A percentile compares a stretch with the other conserved stretches of the same genome.
Evolutionary conservation across 129 eudicot species (phyloP).

Genomic region (Artemisia annua): DNA sequence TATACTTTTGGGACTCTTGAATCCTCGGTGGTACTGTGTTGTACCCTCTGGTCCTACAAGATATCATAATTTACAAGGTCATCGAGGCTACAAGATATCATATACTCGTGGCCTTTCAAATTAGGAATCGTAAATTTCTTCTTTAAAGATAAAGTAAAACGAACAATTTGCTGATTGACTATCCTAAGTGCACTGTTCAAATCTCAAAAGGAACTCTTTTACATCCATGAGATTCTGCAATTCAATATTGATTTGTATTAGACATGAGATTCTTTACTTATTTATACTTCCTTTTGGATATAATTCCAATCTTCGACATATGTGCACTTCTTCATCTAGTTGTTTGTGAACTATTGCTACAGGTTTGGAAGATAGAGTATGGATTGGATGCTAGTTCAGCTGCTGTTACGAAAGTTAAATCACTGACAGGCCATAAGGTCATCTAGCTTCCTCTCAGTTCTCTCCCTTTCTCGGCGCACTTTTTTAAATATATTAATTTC

Average conservation of each 20-base stretch:
- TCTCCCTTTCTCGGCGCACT: background rate
- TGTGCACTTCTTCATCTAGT: background rate
- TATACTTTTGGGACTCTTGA: background rate
- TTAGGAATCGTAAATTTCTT: background rate
- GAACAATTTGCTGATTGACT: background rate
- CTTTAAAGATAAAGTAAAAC: background rate
- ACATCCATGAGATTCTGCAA: background rate
- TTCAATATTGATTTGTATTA: background rate
- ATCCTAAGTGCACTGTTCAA: background rate
- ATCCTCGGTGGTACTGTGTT: background rate
- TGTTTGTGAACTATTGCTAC: constrained; percentile 19
- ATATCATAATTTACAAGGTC: background rate
- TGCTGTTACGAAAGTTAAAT: constrained; percentile 72
- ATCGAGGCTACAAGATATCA: no score
- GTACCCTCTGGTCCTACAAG: background rate
- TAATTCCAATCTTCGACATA: background rate
- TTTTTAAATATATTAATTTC: no score
- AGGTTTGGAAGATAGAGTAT: constrained; percentile 93
- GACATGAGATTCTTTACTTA: constrained; percentile 1
- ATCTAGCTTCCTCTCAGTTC: constrained; percentile 1
- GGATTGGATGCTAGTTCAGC: constrained; percentile 72
- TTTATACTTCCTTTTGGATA: background rate
- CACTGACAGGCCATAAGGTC: constrained; percentile 94
- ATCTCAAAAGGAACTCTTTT: background rate
- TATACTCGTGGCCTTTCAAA: background rate